Conservation (phyloP, 2,329 filamentous ascomycete genomes). For the Paraphaeosphaeria sporulosa region DNA sequence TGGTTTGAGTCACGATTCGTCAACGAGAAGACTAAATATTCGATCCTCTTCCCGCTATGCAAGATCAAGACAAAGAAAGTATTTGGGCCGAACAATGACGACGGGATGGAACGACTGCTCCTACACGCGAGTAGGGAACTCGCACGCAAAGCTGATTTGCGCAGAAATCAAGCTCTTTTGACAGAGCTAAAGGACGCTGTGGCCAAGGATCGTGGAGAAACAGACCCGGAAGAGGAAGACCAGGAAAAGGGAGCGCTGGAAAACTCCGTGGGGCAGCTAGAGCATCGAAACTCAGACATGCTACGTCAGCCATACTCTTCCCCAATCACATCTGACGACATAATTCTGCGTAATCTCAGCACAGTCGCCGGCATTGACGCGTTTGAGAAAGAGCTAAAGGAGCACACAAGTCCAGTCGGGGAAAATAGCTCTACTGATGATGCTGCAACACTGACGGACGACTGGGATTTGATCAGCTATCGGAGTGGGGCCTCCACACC, state of each 20-base stretch:
- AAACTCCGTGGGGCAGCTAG: background rate
- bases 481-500: constrained; percentile 17
- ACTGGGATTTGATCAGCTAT: constrained; percentile 25
- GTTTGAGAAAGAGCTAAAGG: constrained; percentile 23
- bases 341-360: constrained; percentile 16
- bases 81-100: constrained; percentile 17
- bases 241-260: constrained; percentile 7
- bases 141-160: constrained; percentile 10
- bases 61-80: constrained; percentile 31
- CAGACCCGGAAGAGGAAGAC: constrained; percentile 8
- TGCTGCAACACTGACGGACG: constrained; percentile 2
- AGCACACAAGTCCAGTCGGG: background rate
- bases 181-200: background rate
- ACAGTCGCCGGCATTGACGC: constrained; percentile 17
- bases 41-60: constrained; percentile 27
- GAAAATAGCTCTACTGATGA: background rate
- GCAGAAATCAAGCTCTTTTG: background rate
- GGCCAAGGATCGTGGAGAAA: background rate
- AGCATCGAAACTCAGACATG: background rate
- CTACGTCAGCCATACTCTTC: background rate
- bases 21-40: background rate
- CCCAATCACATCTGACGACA: background rate
- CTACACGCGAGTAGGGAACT: constrained; percentile 16
- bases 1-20: background rate
- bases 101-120: constrained; percentile 16